phyloP scores from a whole-genome alignment of 257 asterid genomes.

The Leptodermis oblonga region DNA sequence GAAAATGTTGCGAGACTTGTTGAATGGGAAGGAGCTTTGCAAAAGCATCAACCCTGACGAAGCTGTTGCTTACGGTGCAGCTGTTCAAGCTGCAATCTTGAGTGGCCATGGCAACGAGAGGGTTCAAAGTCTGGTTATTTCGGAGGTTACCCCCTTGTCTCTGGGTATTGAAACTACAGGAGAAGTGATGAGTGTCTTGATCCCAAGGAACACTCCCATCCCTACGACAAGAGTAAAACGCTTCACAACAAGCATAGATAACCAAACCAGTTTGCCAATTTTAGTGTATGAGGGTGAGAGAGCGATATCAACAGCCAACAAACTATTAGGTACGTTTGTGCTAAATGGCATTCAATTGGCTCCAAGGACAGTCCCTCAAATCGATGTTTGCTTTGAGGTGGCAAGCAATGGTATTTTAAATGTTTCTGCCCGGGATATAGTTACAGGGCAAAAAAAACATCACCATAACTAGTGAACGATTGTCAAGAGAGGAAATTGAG shows the following conservation, averaged over 20 bases:
- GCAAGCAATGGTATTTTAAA: neutral
- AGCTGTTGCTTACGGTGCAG: constrained; percentile 1
- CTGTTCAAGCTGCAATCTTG: constrained; percentile 6
- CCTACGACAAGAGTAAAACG: neutral
- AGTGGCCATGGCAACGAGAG: neutral
- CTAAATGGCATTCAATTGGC: neutral
- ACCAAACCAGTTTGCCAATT: neutral
- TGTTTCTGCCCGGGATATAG: neutral
- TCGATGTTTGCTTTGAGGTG: neutral
- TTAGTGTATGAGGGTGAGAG: neutral
- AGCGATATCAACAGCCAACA: neutral
- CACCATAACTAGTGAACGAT: neutral
- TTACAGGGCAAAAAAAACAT: neutral
- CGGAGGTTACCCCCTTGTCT: neutral
- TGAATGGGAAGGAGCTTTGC: neutral
- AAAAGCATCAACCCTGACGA: neutral
- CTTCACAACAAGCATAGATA: neutral
- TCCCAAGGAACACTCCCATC: neutral
- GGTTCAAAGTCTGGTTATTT: neutral
- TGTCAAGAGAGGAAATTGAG: neutral
- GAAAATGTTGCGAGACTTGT: neutral
- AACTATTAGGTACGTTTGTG: neutral
- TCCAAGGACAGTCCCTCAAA: neutral
- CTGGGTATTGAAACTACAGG: neutral
- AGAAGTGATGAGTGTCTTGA: neutral